Evolutionary conservation across 768 basidiomycete genomes (phyloP), one percentile per base, ranked within the genome.

Genomic region (Pholiota molesta): DNA sequence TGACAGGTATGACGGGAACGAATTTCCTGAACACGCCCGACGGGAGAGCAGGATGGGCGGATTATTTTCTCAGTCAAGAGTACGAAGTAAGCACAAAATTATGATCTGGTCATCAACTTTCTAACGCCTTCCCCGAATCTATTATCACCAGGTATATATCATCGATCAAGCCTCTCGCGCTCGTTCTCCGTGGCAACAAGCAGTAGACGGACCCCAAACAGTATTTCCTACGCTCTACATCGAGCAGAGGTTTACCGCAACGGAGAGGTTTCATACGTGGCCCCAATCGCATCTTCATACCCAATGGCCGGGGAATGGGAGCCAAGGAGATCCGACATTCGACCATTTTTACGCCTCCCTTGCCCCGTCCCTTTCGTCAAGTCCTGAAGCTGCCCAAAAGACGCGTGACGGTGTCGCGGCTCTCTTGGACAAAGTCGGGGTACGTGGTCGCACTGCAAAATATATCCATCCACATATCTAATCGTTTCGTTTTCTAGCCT

Each of bases 301-400:
- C 0, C 82, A 83, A 60, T 84, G 83, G 83, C 82, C 81, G 2
- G 83, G 83, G 17, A 79, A 77, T 55, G 83, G 83, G n/a, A 77
- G 71, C 52, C 66, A 71, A 29, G 81, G 82, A 4, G 83, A 85
- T 55, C 65, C 75, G 0, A 66, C 68, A 10, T 85, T 84, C 57
- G 77, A 84, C 51, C 69, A 70, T 21, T 82, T 84, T 63, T 84
- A 78, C 57, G 73, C 75, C 5, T 80, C 83, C 0, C 74, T 74
- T 4, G 69, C 81, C 23, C 82, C 81, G 5, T 67, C 73, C 47
- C 72, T 84, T 17, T 61, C 66, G 17, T 79, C 78, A 17, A 61
- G 72, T 17, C 64, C 63, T 0, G 79, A 81, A 59, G 60, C 73
- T 14, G 76, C 80, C 11, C 65, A 73, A 49, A 80, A 78, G 64